These are phyloP conservation scores for Trypanosoma congolense DNA, from an alignment of 208 protist species.

Conservation along the genomic window DNA sequence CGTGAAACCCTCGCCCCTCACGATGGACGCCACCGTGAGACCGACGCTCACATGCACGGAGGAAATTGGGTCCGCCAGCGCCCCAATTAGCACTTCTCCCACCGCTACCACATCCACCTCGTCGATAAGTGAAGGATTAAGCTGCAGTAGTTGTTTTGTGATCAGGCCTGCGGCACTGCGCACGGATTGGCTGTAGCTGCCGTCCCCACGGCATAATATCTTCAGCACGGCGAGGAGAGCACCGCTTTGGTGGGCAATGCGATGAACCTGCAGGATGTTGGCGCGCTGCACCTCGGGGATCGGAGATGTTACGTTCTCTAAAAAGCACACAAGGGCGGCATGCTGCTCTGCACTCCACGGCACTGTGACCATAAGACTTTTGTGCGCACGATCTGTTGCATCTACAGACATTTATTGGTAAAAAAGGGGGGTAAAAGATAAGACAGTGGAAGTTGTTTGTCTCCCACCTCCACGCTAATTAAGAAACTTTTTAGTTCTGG, in stretches of 20 bases:
- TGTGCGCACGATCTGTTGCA: too few relatives aligned
- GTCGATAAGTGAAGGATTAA: constrained; percentile 5
- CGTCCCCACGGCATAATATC: constrained; percentile 17
- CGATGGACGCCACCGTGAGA: constrained; percentile 14
- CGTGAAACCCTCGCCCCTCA: constrained; percentile 1
- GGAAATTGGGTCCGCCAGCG: constrained; percentile 11
- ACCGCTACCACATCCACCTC: constrained; percentile 1
- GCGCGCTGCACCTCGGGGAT: constrained; percentile 25
- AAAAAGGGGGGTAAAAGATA: too few relatives aligned
- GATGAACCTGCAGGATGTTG: constrained; percentile 28
- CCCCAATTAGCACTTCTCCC: constrained; percentile 2
- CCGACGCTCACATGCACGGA: constrained; percentile 7
- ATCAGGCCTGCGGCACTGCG: constrained; percentile 13
- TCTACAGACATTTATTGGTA: too few relatives aligned
- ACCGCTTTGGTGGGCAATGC: constrained; percentile 18
- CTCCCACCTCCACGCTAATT: too few relatives aligned
- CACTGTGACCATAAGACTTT: too few relatives aligned
- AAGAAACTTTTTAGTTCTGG: too few relatives aligned
- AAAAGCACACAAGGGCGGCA: constrained; percentile 26
- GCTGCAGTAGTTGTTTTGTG: constrained; percentile 16
- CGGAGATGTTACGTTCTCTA: constrained; percentile 28
- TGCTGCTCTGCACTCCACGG: constrained; percentile 28
- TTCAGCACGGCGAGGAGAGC: constrained; percentile 22
- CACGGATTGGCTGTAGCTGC: background rate
- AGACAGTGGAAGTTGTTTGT: too few relatives aligned